These are phyloP conservation scores for Letharia lupina DNA, from an alignment of 495 filamentous ascomycete species.

Conservation along the genomic window DNA sequence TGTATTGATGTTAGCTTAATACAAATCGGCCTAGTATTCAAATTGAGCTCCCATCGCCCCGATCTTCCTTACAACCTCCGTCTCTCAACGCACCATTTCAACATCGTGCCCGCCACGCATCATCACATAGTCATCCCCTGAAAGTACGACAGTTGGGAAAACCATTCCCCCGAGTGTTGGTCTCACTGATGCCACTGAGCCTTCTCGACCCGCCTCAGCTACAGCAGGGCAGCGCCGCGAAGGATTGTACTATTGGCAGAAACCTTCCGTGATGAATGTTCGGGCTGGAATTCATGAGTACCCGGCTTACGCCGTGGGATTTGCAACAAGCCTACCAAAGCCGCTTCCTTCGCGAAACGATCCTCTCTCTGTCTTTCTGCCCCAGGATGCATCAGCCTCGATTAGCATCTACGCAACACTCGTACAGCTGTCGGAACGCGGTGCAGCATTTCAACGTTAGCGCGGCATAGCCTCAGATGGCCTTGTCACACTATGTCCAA, in stretches of 20 bases:
- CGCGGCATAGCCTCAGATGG: neutral
- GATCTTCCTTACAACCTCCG: neutral
- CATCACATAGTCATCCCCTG: neutral
- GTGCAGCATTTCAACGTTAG: neutral
- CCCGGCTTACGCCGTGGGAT: neutral
- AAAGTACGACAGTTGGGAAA: neutral
- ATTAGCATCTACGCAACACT: neutral
- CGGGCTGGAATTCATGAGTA: neutral
- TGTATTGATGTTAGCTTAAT: neutral
- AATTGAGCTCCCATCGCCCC: neutral
- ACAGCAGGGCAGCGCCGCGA: neutral
- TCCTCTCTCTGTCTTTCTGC: neutral
- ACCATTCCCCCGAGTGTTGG: neutral
- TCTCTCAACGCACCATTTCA: neutral
- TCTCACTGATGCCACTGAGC: neutral
- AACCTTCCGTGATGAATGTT: rapidly evolving
- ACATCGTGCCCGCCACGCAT: neutral
- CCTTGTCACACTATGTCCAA: neutral
- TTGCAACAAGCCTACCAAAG: neutral
- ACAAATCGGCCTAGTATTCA: neutral
- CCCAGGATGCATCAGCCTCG: neutral
- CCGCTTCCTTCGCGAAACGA: neutral
- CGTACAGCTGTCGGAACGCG: neutral
- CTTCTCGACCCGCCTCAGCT: neutral
- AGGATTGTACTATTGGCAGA: neutral